These are phyloP conservation scores for Fusarium falciforme DNA, from an alignment of 2,329 filamentous ascomycete species.

Conservation along the genomic window DNA sequence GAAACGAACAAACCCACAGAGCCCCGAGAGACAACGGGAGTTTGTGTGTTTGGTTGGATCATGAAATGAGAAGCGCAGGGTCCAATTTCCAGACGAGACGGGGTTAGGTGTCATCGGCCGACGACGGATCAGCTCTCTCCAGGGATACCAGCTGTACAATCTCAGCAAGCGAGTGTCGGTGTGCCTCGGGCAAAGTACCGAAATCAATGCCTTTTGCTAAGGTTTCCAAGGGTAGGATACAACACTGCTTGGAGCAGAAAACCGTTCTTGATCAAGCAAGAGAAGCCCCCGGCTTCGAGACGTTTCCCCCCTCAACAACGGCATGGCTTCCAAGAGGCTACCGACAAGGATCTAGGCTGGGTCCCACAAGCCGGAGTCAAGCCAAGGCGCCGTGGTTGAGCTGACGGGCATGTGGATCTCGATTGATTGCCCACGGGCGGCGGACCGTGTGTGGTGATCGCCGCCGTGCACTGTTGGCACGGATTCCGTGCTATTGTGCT, in stretches of 20 bases:
- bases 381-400: conserved; percentile 32
- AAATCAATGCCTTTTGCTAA: conserved; percentile 14
- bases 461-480: conserved; percentile 32
- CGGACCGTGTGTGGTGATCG: conserved; percentile 41
- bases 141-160: conserved; percentile 26
- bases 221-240: conserved; percentile 23
- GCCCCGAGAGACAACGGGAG: conserved; percentile 12
- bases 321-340: conserved; percentile 24
- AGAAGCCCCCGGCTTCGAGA: neutral
- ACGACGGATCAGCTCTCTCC: conserved; percentile 30
- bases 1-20: conserved; percentile 17
- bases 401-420: conserved; percentile 42
- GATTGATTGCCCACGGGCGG: conserved; percentile 39
- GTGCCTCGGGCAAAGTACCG: conserved; percentile 18
- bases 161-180: conserved; percentile 29
- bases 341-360: conserved; percentile 30
- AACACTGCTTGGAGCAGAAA: conserved; percentile 24
- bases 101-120: conserved; percentile 31
- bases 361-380: conserved; percentile 40
- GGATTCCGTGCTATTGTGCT: conserved; percentile 4
- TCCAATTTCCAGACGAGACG: conserved; percentile 31
- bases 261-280: conserved; percentile 9
- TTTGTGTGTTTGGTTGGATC: conserved; percentile 23
- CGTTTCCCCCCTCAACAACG: conserved; percentile 9
- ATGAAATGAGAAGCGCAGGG: conserved; percentile 33